Conservation (phyloP, 345 rosid species). For the Boechera stricta region DNA sequence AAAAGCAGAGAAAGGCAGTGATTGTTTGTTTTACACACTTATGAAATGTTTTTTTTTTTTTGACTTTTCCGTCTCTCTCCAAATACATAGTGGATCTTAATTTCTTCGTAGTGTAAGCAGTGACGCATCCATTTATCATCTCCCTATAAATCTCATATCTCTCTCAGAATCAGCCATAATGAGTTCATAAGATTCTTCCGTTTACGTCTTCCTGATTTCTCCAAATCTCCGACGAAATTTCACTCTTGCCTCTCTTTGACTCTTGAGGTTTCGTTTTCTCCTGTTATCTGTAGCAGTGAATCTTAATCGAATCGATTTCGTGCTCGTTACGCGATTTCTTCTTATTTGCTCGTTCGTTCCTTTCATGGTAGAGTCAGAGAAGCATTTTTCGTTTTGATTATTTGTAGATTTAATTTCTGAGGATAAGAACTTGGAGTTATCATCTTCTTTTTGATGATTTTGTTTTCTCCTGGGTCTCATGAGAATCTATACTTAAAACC, state of each 20-base stretch:
- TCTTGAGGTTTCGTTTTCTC: slow-evolving; percentile 27
- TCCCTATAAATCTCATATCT: no score
- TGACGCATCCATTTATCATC: slow-evolving; percentile 23
- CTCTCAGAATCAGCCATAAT: no score
- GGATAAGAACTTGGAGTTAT: not conserved
- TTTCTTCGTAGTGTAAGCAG: slow-evolving; percentile 30
- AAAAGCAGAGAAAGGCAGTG: no score
- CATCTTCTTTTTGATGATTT: slow-evolving; percentile 2
- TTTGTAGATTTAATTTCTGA: not conserved
- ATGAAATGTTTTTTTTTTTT: not conserved
- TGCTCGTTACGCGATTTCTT: slow-evolving; percentile 26
- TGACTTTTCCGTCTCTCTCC: slow-evolving; percentile 29
- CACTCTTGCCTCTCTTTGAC: slow-evolving; percentile 8
- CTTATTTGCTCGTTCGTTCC: no score
- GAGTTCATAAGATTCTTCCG: slow-evolving; percentile 15
- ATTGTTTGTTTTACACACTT: no score
- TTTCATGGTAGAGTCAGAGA: not conserved
- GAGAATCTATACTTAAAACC: slow-evolving; percentile 26
- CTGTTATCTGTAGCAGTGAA: slow-evolving; percentile 4
- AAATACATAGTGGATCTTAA: no score
- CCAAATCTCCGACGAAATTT: slow-evolving; percentile 20
- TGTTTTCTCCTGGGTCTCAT: not conserved
- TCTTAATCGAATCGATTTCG: slow-evolving; percentile 15
- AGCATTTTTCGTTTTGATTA: no score
- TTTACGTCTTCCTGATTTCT: slow-evolving; percentile 16